Conservation (phyloP, 2,329 filamentous ascomycete species). For the Calonectria multiphialidica region DNA sequence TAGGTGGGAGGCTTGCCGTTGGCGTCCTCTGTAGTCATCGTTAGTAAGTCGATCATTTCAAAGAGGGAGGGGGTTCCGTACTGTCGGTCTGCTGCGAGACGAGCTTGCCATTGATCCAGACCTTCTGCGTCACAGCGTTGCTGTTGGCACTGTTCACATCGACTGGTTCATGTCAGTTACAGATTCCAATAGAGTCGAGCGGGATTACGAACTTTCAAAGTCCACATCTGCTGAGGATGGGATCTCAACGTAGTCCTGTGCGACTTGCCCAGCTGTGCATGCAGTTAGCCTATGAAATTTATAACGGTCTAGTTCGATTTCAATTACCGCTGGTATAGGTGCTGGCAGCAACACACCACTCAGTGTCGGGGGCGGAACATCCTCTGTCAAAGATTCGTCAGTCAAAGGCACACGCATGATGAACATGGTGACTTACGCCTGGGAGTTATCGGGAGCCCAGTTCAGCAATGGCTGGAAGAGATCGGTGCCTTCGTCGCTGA, state of each 20-base stretch:
- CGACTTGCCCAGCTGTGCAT: not conserved
- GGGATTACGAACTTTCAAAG: not conserved
- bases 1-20: slow-evolving; percentile 2
- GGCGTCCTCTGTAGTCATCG: not conserved
- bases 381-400: not conserved
- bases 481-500: slow-evolving; percentile 11
- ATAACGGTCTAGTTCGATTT: not conserved
- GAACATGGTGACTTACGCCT: slow-evolving; percentile 1
- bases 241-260: not conserved
- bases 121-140: not conserved
- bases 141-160: not conserved
- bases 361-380: not conserved
- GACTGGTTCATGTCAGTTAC: not conserved
- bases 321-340: not conserved
- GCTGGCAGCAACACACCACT: slow-evolving; percentile 3
- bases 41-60: not conserved
- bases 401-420: no score
- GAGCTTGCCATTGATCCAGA: slow-evolving; percentile 5
- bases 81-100: slow-evolving; percentile 5
- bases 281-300: not conserved
- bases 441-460: slow-evolving; percentile 21
- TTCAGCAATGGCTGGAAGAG: slow-evolving; percentile 23
- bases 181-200: not conserved
- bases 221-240: not conserved
- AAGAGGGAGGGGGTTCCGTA: not conserved